phyloP scores from a whole-genome alignment of 2,329 filamentous ascomycete species.

The Aspergillus flavus region DNA sequence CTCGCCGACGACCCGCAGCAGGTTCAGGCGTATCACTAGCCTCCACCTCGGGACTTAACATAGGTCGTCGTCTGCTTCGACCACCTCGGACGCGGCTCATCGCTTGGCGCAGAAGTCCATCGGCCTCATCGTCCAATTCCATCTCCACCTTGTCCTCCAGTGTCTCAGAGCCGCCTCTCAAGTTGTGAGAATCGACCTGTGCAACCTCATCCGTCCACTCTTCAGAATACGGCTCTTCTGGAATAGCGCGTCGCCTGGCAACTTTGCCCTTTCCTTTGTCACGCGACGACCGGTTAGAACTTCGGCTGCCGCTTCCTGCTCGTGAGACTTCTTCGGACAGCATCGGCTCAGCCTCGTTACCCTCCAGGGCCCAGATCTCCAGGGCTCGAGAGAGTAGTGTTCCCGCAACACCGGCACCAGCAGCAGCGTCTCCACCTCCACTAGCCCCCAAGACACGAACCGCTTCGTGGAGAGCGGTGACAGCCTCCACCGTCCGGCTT shows the following conservation, averaged over 20 bases:
- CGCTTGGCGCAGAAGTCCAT: constrained; percentile 43
- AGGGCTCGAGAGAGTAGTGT: constrained; percentile 48
- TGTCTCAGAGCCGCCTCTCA: constrained; percentile 17
- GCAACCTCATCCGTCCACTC: constrained; percentile 44
- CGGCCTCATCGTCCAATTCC: constrained; percentile 48
- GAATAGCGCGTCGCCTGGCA: constrained; percentile 25
- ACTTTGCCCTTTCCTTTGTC: constrained; percentile 33
- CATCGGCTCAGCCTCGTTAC: constrained; percentile 29
- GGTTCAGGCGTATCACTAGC: constrained; percentile 26
- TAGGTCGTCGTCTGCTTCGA: constrained; percentile 17
- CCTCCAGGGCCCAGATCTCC: constrained; percentile 50
- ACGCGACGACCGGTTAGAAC: constrained; percentile 24
- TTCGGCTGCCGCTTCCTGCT: constrained; percentile 22
- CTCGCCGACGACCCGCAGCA: constrained; percentile 22
- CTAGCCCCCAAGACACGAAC: constrained; percentile 50
- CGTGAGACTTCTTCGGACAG: constrained; percentile 18
- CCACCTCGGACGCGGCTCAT: constrained; percentile 36
- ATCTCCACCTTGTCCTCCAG: constrained; percentile 42
- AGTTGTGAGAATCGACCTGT: constrained; percentile 26
- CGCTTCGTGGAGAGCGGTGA: constrained; percentile 76
- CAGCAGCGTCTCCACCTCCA: constrained; percentile 50
- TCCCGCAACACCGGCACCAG: constrained; percentile 50
- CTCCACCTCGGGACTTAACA: constrained; percentile 22
- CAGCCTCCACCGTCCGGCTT: constrained; percentile 72
- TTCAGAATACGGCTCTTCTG: constrained; percentile 27